Conservation (phyloP, 306 rosid genomes). For the Mimosa bimucronata region DNA sequence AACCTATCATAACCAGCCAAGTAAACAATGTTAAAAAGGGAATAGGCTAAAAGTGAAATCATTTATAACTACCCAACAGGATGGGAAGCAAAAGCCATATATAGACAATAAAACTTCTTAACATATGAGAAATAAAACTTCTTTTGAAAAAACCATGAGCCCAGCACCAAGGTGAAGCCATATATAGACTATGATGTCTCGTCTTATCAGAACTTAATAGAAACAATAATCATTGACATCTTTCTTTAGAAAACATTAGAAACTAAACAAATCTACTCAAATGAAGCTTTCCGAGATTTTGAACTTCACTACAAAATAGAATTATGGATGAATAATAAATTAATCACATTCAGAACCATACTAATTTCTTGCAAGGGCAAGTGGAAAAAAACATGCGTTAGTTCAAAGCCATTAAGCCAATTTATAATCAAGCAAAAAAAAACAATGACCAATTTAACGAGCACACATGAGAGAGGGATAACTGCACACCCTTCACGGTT, state of each 20-base stretch:
- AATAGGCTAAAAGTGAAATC: not conserved
- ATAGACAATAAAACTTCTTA: too few relatives aligned
- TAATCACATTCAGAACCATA: too few relatives aligned
- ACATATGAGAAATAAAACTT: not conserved
- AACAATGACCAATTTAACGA: too few relatives aligned
- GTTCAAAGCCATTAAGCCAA: too few relatives aligned
- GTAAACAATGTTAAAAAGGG: not conserved
- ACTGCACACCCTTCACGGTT: too few relatives aligned
- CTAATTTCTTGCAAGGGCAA: too few relatives aligned
- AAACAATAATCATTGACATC: slow-evolving; percentile 4
- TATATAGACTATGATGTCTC: not conserved
- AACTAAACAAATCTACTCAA: slow-evolving; percentile 8
- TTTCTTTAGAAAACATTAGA: slow-evolving; percentile 19
- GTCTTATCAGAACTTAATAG: slow-evolving; percentile 8
- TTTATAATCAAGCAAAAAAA: too few relatives aligned
- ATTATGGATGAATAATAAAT: too few relatives aligned
- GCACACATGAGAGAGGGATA: too few relatives aligned
- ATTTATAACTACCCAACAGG: not conserved
- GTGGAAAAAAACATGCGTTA: too few relatives aligned
- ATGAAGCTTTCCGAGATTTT: too few relatives aligned
- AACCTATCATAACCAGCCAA: not conserved
- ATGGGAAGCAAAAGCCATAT: not conserved
- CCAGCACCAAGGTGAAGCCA: not conserved
- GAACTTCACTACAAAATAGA: too few relatives aligned
- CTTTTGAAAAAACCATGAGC: not conserved